These are phyloP conservation scores for Phytophthora cactorum DNA, from an alignment of 352 stramenopile genomes.

Conservation along the genomic window DNA sequence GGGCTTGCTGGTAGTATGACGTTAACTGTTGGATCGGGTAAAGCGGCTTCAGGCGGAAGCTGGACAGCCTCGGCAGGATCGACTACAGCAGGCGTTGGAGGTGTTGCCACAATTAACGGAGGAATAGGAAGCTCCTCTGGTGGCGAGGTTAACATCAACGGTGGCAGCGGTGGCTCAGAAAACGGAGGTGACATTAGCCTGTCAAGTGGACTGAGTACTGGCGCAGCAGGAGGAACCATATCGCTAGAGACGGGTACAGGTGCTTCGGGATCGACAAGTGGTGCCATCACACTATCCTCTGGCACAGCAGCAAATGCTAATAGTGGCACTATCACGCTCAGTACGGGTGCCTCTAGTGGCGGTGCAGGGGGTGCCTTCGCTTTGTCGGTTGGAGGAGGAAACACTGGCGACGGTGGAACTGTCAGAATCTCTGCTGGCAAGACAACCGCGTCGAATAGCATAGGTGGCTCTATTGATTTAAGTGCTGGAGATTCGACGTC, in stretches of 20 bases:
- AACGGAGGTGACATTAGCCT: conserved; percentile 43
- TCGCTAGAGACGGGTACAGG: conserved; percentile 36
- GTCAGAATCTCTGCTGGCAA: conserved; percentile 55
- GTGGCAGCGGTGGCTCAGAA: conserved; percentile 33
- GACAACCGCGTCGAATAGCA: conserved; percentile 32
- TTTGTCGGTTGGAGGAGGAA: conserved; percentile 45
- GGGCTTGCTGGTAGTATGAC: conserved; percentile 44
- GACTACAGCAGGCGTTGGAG: conserved; percentile 35
- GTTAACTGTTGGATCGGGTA: conserved; percentile 39
- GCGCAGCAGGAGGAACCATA: conserved; percentile 29
- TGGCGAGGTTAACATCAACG: conserved; percentile 37
- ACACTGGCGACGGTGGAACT: conserved; percentile 37
- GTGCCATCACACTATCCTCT: conserved; percentile 46
- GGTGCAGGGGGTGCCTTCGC: conserved; percentile 44
- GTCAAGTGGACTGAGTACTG: conserved; percentile 44
- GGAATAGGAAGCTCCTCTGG: conserved; percentile 39
- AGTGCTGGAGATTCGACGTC: conserved; percentile 40
- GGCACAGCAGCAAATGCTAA: conserved; percentile 34
- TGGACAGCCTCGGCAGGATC: conserved; percentile 33
- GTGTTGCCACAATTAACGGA: conserved; percentile 36
- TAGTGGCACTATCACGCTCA: conserved; percentile 45
- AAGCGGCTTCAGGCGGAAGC: conserved; percentile 23
- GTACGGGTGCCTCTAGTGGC: conserved; percentile 35
- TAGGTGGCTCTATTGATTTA: conserved; percentile 52
- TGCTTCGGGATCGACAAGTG: conserved; percentile 38